Base-by-base conservation (phyloP, 495 filamentous ascomycete genomes). In the Podospora bellae-mahoneyi region DNA sequence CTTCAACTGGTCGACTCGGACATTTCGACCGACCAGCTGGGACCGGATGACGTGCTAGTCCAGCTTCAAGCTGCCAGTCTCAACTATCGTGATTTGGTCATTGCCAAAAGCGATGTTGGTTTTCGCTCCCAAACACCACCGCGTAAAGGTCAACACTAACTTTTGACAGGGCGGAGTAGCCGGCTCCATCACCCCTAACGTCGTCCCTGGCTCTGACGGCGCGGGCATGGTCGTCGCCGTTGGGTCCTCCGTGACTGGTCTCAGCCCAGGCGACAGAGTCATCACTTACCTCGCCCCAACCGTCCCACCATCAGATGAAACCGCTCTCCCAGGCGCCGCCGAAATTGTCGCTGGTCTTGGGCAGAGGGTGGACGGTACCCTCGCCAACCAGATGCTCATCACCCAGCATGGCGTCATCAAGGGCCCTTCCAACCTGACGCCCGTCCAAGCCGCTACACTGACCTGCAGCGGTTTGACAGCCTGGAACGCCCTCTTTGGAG, bases 401-500 rank as follows among this genome's bases (percentile, higher is more conserved):
- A 48, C 7, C 39, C 39, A 48, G 15, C 39, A 48, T 48, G 39
- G 39, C 39, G 15, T 48, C 39, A 48, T 48, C 39, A 48, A 16
- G 15, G 9, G 9, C 39, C 39, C 39, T 13, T 48, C 39, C 39
- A 48, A 48, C 39, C 39, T 48, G 9, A 48, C 39, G 9, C 39
- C 39, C 13, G 39, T 48, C 2, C 39, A 64, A 32, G 62, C 62
- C 2, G 62, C 32, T 7, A 64, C 62, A 4, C 34, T 64, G 5
- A 53, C 62, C 4, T 64, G 62, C 62, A 15, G 18, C 7, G 62
- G 26, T 2, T 7, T 64, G 18, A 64, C 62, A 48, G 39, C 34
- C 2, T 64, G 62, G 62, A 64, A 64, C 19, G 62, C 62, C 2
- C 62, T 64, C 2, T 53, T 39, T 18, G 62, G 62, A 4, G 13